Conservation (phyloP, 108 stramenopile species). For the Cyclotella baltica region DNA sequence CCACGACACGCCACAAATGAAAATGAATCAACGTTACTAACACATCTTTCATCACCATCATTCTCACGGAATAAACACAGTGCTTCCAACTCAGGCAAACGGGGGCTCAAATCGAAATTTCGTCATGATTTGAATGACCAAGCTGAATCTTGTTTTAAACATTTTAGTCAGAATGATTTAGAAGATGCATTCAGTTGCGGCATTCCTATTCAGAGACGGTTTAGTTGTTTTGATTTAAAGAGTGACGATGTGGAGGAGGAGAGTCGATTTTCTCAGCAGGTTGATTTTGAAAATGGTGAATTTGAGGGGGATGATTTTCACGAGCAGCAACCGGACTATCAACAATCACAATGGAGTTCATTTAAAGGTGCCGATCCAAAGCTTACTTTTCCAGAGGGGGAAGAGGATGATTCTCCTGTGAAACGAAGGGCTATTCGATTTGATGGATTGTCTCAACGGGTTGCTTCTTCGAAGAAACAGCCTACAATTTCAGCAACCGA, state of each 20-base stretch:
- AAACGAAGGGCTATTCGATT: conserved; percentile 38
- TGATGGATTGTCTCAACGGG: conserved; percentile 20
- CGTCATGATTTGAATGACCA: conserved; percentile 2
- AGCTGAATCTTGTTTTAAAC: conserved; percentile 5
- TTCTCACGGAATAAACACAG: conserved; percentile 26
- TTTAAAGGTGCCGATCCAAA: conserved; percentile 42
- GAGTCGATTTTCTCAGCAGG: conserved; percentile 6
- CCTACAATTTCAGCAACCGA: background rate
- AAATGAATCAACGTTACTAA: background rate
- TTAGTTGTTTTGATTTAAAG: background rate
- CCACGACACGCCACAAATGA: conserved; percentile 1
- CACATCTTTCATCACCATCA: background rate
- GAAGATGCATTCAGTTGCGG: conserved; percentile 26
- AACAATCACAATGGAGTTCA: conserved; percentile 39
- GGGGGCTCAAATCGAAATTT: conserved; percentile 26
- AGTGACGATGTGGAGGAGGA: conserved; percentile 7
- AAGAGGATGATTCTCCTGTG: conserved; percentile 38
- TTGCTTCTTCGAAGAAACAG: background rate
- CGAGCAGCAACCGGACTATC: background rate
- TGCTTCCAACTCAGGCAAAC: conserved; percentile 40
- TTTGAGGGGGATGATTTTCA: background rate
- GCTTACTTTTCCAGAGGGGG: conserved; percentile 8
- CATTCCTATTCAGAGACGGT: conserved; percentile 30
- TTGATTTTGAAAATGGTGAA: conserved; percentile 14
- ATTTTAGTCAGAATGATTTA: conserved; percentile 6